Conservation (phyloP, 2,329 filamentous ascomycete species). For the Alternaria dauci region DNA sequence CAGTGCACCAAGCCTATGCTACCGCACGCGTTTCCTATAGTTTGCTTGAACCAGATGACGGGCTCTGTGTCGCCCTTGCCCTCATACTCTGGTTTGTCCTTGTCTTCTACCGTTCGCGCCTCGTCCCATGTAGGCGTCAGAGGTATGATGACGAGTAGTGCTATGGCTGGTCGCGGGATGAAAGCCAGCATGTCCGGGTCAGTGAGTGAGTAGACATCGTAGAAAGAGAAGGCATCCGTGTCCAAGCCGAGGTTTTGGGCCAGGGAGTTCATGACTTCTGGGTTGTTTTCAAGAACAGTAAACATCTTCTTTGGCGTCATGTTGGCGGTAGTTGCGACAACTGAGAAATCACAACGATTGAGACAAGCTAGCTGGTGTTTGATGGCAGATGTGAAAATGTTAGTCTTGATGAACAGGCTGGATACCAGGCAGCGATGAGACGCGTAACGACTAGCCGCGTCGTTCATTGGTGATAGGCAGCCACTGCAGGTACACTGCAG, state of each 20-base stretch:
- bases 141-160: slow-evolving; percentile 64
- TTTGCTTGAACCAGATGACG: slow-evolving; percentile 67
- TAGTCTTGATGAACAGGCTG: neutral
- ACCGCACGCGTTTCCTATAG: slow-evolving; percentile 66
- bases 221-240: slow-evolving; percentile 55
- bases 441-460: neutral
- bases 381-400: neutral
- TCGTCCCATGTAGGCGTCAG: slow-evolving; percentile 48
- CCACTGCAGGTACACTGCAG: slow-evolving; percentile 8
- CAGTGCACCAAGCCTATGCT: slow-evolving; percentile 66
- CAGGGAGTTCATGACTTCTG: slow-evolving; percentile 61
- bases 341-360: neutral
- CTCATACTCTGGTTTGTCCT: slow-evolving; percentile 54
- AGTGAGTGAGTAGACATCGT: slow-evolving; percentile 63
- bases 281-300: slow-evolving; percentile 60
- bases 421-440: slow-evolving; percentile 15
- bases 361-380: neutral
- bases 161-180: slow-evolving; percentile 63
- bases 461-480: neutral
- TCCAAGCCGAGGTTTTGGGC: slow-evolving; percentile 60
- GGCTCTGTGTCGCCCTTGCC: slow-evolving; percentile 60
- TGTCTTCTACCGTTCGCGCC: slow-evolving; percentile 55
- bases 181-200: slow-evolving; percentile 60
- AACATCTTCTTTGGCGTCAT: slow-evolving; percentile 38
- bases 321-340: neutral